These are phyloP conservation scores for Ambrosiella beaveri DNA, from an alignment of 2,329 filamentous ascomycete genomes.

Conservation along the genomic window DNA sequence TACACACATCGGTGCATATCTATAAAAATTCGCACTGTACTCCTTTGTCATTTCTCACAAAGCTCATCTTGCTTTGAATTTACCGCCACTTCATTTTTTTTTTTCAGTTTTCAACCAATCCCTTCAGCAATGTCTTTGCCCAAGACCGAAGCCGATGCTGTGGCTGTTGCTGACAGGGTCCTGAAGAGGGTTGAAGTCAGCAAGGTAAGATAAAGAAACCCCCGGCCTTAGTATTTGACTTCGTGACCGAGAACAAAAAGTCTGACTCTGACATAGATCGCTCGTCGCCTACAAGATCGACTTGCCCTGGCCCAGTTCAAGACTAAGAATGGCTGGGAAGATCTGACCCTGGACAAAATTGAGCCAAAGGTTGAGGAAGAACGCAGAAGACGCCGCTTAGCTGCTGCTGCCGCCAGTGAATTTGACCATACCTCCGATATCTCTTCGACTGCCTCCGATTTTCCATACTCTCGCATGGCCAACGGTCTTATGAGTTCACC, in stretches of 20 bases:
- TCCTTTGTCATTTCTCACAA: neutral
- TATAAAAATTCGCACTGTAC: neutral
- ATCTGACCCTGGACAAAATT: conserved; percentile 69
- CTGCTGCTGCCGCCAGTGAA: conserved; percentile 23
- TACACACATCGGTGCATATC: neutral
- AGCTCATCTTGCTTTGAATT: too few species aligned
- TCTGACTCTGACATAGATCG: conserved; percentile 45
- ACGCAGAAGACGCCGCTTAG: conserved; percentile 52
- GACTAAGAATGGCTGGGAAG: conserved; percentile 88
- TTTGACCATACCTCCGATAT: conserved; percentile 73
- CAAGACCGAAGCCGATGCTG: conserved; percentile 32
- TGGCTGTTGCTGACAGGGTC: conserved; percentile 49
- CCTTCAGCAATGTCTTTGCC: conserved; percentile 44
- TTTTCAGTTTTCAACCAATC: neutral
- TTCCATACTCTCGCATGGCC: conserved; percentile 41
- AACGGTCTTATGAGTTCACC: conserved; percentile 66
- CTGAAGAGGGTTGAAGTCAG: conserved; percentile 57
- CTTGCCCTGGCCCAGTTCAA: conserved; percentile 94
- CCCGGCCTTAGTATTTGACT: neutral
- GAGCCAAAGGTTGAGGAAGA: conserved; percentile 71
- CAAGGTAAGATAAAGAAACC: conserved; percentile 39
- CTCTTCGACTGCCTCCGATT: conserved; percentile 66
- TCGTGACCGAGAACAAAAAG: neutral
- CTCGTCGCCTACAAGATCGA: conserved; percentile 78
- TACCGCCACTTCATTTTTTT: too few species aligned